Evolutionary conservation across 139 green algal species (phyloP), one percentile per base, ranked within the genome.

Genomic region (Tetradesmus lagerheimii): DNA sequence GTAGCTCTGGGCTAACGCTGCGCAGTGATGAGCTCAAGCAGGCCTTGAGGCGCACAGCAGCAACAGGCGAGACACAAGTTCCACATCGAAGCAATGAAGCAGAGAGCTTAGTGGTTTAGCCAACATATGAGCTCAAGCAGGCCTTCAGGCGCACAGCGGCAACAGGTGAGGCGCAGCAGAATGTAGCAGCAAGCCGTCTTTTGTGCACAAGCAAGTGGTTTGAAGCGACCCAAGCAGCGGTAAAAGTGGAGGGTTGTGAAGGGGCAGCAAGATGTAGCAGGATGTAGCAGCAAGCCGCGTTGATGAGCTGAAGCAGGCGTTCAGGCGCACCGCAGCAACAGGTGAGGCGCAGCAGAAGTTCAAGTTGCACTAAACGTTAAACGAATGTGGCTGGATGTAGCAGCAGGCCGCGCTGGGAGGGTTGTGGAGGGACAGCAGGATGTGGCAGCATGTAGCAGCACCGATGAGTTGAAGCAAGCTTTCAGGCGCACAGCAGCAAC

Each of bases 1-100:
- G n/a, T n/a, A n/a, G n/a, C n/a, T 93, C 89, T 5, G 93, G 93
- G 43, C 74, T 94, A 9, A 91, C 90, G 8, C 91, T 95, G n/a
- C 90, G 91, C 1, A 95, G 89, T 0, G 66, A 88, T 29, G 90
- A 95, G 43, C 74, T 93, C 31, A 90, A 92, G 20, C 62, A 79
- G 14, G 89, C 91, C 3, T 53, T 93, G 29, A 66, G 43, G 4
- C 67, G 67, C 25, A 37, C 16, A 43, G 67, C 66, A 43, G 85
- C 85, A 34, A 34, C 45, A n/a, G n/a, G n/a, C n/a, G n/a, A n/a
- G n/a, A n/a, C n/a, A n/a, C n/a, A n/a, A n/a, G n/a, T n/a, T n/a
- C n/a, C n/a, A n/a, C n/a, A n/a, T n/a, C n/a, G n/a, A n/a, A n/a
- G n/a, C n/a, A n/a, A n/a, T n/a, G n/a, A n/a, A n/a, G n/a, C n/a